phyloP scores from a whole-genome alignment of 345 rosid species.

The Citrus glauca region DNA sequence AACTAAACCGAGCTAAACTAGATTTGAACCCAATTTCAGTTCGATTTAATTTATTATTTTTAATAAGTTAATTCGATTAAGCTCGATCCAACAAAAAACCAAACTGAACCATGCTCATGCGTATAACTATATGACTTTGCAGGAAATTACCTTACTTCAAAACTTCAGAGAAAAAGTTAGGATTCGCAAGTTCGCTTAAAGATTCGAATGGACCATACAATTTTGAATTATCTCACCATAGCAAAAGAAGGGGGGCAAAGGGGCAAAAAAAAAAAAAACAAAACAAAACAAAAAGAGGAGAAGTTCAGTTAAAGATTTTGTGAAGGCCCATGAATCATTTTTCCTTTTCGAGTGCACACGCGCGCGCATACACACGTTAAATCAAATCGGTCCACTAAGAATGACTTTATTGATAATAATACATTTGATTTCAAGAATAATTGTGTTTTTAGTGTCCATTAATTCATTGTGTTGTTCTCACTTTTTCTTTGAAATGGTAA shows the following conservation, averaged over 20 bases:
- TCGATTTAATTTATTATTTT: too few species aligned
- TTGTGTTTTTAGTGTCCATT: constrained; percentile 12
- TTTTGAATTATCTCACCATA: background rate
- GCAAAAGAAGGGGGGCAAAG: background rate
- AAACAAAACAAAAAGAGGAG: background rate
- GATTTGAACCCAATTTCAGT: too few species aligned
- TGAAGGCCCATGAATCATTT: background rate
- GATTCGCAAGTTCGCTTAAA: background rate
- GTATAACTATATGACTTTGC: background rate
- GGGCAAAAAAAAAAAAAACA: background rate
- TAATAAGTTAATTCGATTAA: too few species aligned
- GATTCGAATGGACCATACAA: background rate
- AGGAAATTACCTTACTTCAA: background rate
- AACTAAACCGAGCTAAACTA: too few species aligned
- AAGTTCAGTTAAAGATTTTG: background rate
- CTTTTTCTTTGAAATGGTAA: background rate
- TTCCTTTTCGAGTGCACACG: background rate
- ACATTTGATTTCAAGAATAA: constrained; percentile 1
- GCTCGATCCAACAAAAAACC: too few species aligned
- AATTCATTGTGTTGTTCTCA: background rate
- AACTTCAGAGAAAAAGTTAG: background rate
- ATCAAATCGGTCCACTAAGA: constrained; percentile 7
- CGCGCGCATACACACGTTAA: background rate
- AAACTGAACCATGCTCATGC: too few species aligned
- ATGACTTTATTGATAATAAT: constrained; percentile 5